Evolutionary conservation across 2,329 filamentous ascomycete species (phyloP).

Genomic region (Sclerotinia glacialis): DNA sequence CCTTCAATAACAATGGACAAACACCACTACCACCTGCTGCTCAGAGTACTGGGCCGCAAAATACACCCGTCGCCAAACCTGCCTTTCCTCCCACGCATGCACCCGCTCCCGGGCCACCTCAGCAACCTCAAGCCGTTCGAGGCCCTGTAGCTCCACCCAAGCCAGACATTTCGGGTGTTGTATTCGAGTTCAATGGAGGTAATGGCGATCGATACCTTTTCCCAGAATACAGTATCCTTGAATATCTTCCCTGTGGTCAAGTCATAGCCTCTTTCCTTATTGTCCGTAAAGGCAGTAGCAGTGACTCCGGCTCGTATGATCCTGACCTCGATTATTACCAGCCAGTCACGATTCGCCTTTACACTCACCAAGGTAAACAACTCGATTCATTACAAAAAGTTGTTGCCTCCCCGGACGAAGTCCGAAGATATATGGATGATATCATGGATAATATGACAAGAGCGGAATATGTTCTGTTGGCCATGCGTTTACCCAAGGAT

Average conservation of each 20-base stretch:
- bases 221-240: constrained; percentile 73
- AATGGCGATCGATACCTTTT: constrained; percentile 75
- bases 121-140: constrained; percentile 53
- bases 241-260: constrained; percentile 59
- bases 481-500: constrained; percentile 60
- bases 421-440: constrained; percentile 65
- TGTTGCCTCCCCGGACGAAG: constrained; percentile 61
- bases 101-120: constrained; percentile 27
- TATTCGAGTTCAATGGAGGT: constrained; percentile 65
- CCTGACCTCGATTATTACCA: constrained; percentile 70
- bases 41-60: constrained; percentile 24
- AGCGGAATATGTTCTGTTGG: constrained; percentile 64
- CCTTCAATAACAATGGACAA: constrained; percentile 30
- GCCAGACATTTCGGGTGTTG: constrained; percentile 62
- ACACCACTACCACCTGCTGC: constrained; percentile 24
- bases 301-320: constrained; percentile 59
- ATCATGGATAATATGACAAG: constrained; percentile 68
- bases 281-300: constrained; percentile 67
- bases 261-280: constrained; percentile 75
- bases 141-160: constrained; percentile 54
- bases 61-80: constrained; percentile 25
- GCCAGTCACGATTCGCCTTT: constrained; percentile 64
- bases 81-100: constrained; percentile 29
- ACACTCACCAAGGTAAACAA: constrained; percentile 52
- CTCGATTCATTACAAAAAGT: constrained; percentile 60